phyloP scores from a whole-genome alignment of 768 basidiomycete species.

The Xerocomellus intermedius region DNA sequence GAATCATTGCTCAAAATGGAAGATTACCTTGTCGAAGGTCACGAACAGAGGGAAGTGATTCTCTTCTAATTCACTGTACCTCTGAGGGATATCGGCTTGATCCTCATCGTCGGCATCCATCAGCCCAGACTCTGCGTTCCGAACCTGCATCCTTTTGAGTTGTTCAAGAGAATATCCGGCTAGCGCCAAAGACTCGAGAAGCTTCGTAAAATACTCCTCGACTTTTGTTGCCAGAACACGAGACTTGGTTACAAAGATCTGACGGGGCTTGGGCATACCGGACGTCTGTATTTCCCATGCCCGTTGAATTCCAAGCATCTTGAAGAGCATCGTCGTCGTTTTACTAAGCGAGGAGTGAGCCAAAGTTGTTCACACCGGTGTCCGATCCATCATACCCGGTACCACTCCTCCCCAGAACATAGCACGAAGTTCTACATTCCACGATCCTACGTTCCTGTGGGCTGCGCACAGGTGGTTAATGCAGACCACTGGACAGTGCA shows the following conservation, averaged over 20 bases:
- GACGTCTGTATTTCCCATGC: slow-evolving; percentile 40
- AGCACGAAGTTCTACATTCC: slow-evolving; percentile 58
- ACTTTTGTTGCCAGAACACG: slow-evolving; percentile 65
- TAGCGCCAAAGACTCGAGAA: slow-evolving; percentile 44
- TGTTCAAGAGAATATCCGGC: slow-evolving; percentile 38
- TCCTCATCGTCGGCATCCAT: slow-evolving; percentile 36
- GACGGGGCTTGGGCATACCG: slow-evolving; percentile 50
- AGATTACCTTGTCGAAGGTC: slow-evolving; percentile 58
- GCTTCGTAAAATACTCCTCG: slow-evolving; percentile 59
- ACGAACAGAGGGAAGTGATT: slow-evolving; percentile 69
- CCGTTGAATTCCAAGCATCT: slow-evolving; percentile 68
- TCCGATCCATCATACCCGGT: slow-evolving; percentile 51
- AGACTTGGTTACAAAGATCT: slow-evolving; percentile 74
- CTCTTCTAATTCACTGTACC: slow-evolving; percentile 56
- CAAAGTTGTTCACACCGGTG: background rate
- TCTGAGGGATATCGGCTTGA: slow-evolving; percentile 35
- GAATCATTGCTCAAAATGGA: background rate
- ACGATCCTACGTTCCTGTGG: slow-evolving; percentile 55
- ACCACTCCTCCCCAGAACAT: slow-evolving; percentile 68
- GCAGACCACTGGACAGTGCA: slow-evolving; percentile 11
- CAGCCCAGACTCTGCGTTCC: slow-evolving; percentile 26
- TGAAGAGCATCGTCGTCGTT: slow-evolving; percentile 76
- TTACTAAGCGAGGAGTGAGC: slow-evolving; percentile 42
- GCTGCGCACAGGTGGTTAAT: slow-evolving; percentile 20
- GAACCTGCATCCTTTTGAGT: slow-evolving; percentile 31